Evolutionary conservation across 106 monocot genomes (phyloP).

Genomic region (Iris macrosiphon): DNA sequence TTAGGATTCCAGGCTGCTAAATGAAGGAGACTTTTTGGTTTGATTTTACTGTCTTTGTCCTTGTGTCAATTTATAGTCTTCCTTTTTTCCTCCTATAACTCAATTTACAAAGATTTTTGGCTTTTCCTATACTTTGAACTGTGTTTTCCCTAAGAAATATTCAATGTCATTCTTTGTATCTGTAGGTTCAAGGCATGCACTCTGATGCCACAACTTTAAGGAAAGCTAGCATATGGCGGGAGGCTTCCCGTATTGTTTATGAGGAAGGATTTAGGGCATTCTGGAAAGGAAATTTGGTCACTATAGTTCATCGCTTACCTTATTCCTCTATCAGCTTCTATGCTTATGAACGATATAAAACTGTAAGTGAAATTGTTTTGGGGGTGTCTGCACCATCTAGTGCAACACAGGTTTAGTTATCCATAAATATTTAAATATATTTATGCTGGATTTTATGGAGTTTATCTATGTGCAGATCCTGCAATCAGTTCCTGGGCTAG

Average conservation of each 20-base stretch:
- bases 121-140: neutral
- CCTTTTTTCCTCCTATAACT: neutral
- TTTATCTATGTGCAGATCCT: slow-evolving; percentile 46
- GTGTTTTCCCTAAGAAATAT: neutral
- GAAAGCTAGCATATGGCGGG: slow-evolving; percentile 59
- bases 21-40: too few relatives aligned
- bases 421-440: neutral
- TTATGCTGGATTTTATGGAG: neutral
- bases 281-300: slow-evolving; percentile 84
- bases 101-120: neutral
- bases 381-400: neutral
- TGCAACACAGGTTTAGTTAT: neutral
- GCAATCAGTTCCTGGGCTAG: slow-evolving; percentile 56
- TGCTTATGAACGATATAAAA: slow-evolving; percentile 73
- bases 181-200: slow-evolving; percentile 77
- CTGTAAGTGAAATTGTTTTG: slow-evolving; percentile 15
- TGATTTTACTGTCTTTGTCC: neutral
- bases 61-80: neutral
- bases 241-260: slow-evolving; percentile 57
- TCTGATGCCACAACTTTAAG: slow-evolving; percentile 54
- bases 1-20: too few relatives aligned
- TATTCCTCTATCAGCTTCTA: slow-evolving; percentile 84
- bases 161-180: neutral
- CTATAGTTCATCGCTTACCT: slow-evolving; percentile 69
- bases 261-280: slow-evolving; percentile 83